phyloP scores from a whole-genome alignment of 2,329 filamentous ascomycete genomes.

The Xylariales sp. region DNA sequence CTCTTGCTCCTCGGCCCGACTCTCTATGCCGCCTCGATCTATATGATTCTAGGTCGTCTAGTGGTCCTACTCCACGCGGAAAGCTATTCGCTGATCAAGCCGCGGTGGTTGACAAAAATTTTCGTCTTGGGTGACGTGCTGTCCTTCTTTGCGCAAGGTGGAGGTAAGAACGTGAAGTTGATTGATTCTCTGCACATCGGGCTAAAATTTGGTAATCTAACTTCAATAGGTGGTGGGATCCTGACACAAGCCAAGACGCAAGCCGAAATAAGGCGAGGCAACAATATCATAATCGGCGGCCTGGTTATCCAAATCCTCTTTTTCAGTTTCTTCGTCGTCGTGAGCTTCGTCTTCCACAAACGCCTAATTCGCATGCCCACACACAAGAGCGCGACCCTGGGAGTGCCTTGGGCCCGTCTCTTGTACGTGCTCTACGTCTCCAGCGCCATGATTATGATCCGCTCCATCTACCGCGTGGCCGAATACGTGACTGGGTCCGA shows the following conservation, averaged over 20 bases:
- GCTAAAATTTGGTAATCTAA: too few species aligned
- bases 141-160: conserved; percentile 39
- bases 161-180: too few species aligned
- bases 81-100: conserved; percentile 34
- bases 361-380: conserved; percentile 32
- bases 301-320: conserved; percentile 44
- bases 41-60: conserved; percentile 40
- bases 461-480: conserved; percentile 41
- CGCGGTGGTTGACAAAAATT: conserved; percentile 42
- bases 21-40: too few species aligned
- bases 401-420: conserved; percentile 12
- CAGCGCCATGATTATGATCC: conserved; percentile 38
- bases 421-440: conserved; percentile 11
- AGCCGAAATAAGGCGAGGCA: conserved; percentile 26
- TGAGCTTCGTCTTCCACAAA: conserved; percentile 39
- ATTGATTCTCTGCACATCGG: too few species aligned
- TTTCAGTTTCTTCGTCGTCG: conserved; percentile 44
- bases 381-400: conserved; percentile 10
- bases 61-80: conserved; percentile 32
- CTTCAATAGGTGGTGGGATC: conserved; percentile 36
- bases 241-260: conserved; percentile 22
- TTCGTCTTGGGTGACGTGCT: conserved; percentile 46
- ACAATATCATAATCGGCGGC: conserved; percentile 41
- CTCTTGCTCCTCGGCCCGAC: conserved; percentile 37
- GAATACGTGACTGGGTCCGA: conserved; percentile 41